phyloP scores from a whole-genome alignment of 2,329 filamentous ascomycete species.

The Gaeumannomyces sp. region DNA sequence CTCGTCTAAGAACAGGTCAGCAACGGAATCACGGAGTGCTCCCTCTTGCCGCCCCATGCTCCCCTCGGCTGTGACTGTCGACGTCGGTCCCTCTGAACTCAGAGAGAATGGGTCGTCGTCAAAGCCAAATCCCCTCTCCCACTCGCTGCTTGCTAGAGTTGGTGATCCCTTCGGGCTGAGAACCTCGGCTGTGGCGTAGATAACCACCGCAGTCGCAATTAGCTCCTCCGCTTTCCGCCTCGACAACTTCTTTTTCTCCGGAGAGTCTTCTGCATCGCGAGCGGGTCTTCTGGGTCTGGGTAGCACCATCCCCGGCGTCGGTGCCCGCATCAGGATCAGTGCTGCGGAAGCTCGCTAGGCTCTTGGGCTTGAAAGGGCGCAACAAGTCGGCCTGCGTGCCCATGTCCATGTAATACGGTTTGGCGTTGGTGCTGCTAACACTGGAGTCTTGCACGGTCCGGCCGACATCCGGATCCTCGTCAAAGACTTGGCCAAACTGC shows the following conservation, averaged over 20 bases:
- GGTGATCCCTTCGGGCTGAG: conserved; percentile 36
- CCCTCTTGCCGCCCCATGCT: conserved; percentile 28
- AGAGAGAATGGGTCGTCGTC: conserved; percentile 25
- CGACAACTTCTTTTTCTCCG: conserved; percentile 38
- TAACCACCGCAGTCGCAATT: conserved; percentile 46
- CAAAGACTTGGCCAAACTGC: too few species aligned
- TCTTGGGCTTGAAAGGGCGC: conserved; percentile 4
- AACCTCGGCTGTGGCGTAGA: conserved; percentile 45
- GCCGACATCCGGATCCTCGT: neutral
- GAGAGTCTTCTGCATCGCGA: conserved; percentile 35
- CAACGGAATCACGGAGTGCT: conserved; percentile 39
- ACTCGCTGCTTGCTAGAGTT: conserved; percentile 24
- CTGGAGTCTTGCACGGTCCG: neutral
- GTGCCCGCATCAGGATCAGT: conserved; percentile 28
- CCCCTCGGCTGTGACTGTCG: conserved; percentile 17
- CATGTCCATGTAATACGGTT: neutral
- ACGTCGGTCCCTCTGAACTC: conserved; percentile 6
- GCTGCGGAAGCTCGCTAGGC: conserved; percentile 16
- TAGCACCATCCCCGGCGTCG: conserved; percentile 41
- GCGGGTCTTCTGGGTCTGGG: conserved; percentile 34
- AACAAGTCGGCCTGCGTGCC: conserved; percentile 8
- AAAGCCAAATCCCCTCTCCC: conserved; percentile 25
- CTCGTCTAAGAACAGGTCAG: conserved; percentile 52
- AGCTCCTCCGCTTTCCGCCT: conserved; percentile 44
- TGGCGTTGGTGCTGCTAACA: neutral